Evolutionary conservation across 75 land plant genomes (phyloP), one percentile per base, ranked within the genome.

Genomic region (Cunninghamia lanceolata): DNA sequence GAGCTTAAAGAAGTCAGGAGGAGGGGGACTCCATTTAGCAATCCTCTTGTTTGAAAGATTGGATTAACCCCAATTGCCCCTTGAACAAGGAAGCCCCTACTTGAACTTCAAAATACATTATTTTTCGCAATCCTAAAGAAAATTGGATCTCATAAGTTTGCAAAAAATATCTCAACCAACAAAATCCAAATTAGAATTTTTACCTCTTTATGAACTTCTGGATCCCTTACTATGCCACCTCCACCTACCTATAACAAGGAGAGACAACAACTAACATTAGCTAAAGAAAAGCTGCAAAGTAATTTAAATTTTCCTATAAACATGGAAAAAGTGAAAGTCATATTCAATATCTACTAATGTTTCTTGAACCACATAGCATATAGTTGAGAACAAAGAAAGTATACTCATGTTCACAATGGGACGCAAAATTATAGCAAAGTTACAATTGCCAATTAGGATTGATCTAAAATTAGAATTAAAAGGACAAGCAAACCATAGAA

Each of bases 171-270:
- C 36, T 71, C 36, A 71, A 71, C 75, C 75, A 83, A 28, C 75
- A 42, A 71, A 79, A 52, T 15, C 3, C 15, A 46, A 86, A 25
- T 21, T 25, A 28, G 19, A 88, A 73, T 4, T 39, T 85, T 59
- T 85, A 96, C 99, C 94, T 97, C 99, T 82, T 93, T 91, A 88
- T 96, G 99, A 71, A 97, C 99, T 63, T 66, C 84, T 66, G 93
- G 92, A 90, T 97, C 97, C 88, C 95, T 93, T 46, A 97, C 99
- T 76, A 97, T 93, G 32, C 99, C 99, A 84, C 99, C 99, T 39
- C 92, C 73, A 39, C 99, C 99, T 42, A 97, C 99, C 99, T 71
- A 71, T 95, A 88, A 83, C 35, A 85, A 86, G 38, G 52, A 82
- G 82, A 84, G 13, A 3, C 56, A 82, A 59, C 25, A 36, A 80